Percentiles rank a stretch among this genome's conserved stretches.
Evolutionary conservation across 306 rosid genomes (phyloP).

Genomic region (Bauhinia variegata): DNA sequence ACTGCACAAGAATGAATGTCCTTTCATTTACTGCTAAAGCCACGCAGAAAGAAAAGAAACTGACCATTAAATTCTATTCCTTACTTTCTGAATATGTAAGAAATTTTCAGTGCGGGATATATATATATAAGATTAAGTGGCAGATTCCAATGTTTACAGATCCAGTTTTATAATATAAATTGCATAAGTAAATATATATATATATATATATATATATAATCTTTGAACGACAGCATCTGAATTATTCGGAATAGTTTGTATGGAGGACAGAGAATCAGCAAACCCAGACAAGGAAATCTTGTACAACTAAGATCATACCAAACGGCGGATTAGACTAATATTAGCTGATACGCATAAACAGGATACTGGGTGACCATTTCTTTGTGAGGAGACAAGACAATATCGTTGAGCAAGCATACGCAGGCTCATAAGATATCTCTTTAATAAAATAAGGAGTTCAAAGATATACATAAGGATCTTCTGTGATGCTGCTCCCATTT

Average conservation of each 20-base stretch:
- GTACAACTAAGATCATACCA: background rate
- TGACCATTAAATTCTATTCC: too few species aligned
- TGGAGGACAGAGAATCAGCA: background rate
- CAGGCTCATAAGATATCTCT: slow-evolving; percentile 8
- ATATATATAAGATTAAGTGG: too few species aligned
- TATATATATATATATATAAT: too few species aligned
- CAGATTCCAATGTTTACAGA: background rate
- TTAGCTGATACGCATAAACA: slow-evolving; percentile 11
- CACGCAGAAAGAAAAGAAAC: background rate
- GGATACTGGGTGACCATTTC: background rate
- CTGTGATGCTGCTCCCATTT: background rate
- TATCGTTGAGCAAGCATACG: background rate
- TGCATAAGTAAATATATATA: background rate
- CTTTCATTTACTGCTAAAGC: background rate
- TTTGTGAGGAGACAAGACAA: slow-evolving; percentile 32
- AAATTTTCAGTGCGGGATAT: too few species aligned
- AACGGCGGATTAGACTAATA: slow-evolving; percentile 1
- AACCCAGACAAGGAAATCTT: slow-evolving; percentile 15
- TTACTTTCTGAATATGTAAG: too few species aligned
- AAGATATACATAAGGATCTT: slow-evolving; percentile 10
- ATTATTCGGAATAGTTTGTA: slow-evolving; percentile 19
- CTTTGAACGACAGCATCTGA: slow-evolving; percentile 25
- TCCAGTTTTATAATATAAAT: background rate
- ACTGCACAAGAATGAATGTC: background rate
- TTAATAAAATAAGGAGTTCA: too few species aligned